A percentile compares a stretch with the other conserved stretches of the same genome.
These are phyloP conservation scores for Apophysomyces elegans DNA, from an alignment of 371 early-diverging fungal genomes.

Conservation along the genomic window DNA sequence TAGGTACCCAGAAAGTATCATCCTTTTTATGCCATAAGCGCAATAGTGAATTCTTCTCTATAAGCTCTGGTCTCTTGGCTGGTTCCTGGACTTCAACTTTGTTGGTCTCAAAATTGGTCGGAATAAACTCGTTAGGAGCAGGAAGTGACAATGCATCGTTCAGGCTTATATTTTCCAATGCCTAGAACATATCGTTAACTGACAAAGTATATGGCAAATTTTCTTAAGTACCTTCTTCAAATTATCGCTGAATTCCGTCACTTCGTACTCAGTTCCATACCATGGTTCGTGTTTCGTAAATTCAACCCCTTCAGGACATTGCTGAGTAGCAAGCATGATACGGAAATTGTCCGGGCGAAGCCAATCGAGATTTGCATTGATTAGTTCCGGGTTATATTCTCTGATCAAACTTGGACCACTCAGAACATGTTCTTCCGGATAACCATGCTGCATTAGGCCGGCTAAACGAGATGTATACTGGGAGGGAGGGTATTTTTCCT, in stretches of 20 bases:
- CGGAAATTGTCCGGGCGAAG: constrained; percentile 76
- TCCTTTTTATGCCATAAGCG: constrained; percentile 95
- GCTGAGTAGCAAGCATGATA: constrained; percentile 49
- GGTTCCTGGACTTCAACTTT: constrained; percentile 47
- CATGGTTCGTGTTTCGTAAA: constrained; percentile 67
- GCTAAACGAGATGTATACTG: constrained; percentile 65
- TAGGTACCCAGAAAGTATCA: constrained; percentile 88
- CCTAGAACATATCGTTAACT: not conserved
- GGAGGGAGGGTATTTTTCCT: constrained; percentile 78
- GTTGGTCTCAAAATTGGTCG: constrained; percentile 67
- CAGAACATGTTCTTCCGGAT: constrained; percentile 69
- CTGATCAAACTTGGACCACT: constrained; percentile 72
- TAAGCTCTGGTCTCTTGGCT: constrained; percentile 52
- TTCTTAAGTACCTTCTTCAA: constrained; percentile 60
- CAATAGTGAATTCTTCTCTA: constrained; percentile 64
- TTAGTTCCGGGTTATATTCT: constrained; percentile 61
- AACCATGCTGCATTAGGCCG: constrained; percentile 67
- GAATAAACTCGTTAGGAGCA: constrained; percentile 82
- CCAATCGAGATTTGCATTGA: constrained; percentile 58
- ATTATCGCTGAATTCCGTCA: constrained; percentile 58
- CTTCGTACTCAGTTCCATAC: constrained; percentile 86
- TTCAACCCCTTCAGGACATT: constrained; percentile 50
- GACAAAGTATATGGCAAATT: not conserved
- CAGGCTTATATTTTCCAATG: constrained; percentile 45
- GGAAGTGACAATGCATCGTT: constrained; percentile 75